phyloP scores from a whole-genome alignment of 495 filamentous ascomycete genomes.

The Penicillium egyptiacum region DNA sequence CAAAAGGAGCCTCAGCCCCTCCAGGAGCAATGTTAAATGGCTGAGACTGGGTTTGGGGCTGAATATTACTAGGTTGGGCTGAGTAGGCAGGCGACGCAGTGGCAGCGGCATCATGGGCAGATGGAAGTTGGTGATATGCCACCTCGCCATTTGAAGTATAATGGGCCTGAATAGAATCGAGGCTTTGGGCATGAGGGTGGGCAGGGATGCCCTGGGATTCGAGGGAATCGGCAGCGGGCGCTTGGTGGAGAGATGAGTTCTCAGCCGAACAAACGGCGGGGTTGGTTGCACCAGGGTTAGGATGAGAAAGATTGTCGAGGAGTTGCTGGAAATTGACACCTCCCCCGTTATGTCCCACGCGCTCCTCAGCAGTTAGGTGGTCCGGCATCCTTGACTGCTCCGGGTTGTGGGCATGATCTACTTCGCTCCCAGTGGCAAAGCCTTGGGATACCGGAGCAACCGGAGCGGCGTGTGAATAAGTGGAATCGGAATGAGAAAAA shows the following conservation, averaged over 20 bases:
- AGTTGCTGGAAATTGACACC: conserved; percentile 53
- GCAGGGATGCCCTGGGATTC: conserved; percentile 46
- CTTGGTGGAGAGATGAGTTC: conserved; percentile 37
- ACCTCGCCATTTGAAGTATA: conserved; percentile 57
- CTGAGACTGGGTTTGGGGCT: conserved; percentile 40
- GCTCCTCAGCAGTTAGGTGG: conserved; percentile 33
- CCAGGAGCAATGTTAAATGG: conserved; percentile 45
- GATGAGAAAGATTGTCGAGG: conserved; percentile 52
- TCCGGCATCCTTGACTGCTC: conserved; percentile 22
- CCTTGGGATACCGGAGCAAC: conserved; percentile 54
- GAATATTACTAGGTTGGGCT: conserved; percentile 42
- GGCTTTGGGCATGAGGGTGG: conserved; percentile 54
- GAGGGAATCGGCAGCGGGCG: conserved; percentile 36
- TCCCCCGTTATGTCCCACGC: conserved; percentile 22
- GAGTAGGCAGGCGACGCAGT: conserved; percentile 38
- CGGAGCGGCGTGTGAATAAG: conserved; percentile 46
- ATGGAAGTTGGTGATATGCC: conserved; percentile 54
- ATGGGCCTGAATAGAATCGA: conserved; percentile 54
- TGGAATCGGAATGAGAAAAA: conserved; percentile 38
- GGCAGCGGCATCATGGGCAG: conserved; percentile 29
- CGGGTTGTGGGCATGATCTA: conserved; percentile 33
- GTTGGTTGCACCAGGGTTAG: conserved; percentile 32
- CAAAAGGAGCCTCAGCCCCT: conserved; percentile 49
- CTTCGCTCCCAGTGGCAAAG: conserved; percentile 33
- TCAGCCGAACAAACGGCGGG: conserved; percentile 29